These are phyloP conservation scores for Zhuliangozyma blackwelliae DNA, from an alignment of 1,139 yeast genomes.

Conservation along the genomic window DNA sequence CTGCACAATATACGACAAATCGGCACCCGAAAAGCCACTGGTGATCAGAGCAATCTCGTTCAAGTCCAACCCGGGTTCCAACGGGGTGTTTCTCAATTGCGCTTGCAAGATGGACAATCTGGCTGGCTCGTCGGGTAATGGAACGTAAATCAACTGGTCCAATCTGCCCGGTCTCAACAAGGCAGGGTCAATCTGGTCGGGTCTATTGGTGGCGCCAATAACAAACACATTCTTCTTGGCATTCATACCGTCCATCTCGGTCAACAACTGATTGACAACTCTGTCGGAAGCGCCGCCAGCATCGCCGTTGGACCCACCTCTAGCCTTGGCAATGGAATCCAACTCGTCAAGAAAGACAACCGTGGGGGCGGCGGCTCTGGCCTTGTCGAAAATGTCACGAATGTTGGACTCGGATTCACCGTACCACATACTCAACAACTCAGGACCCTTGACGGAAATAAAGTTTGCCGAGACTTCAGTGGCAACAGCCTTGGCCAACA, in stretches of 20 bases:
- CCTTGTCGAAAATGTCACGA: conserved; percentile 96
- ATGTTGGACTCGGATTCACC: conserved; percentile 98
- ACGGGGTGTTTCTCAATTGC: conserved; percentile 96
- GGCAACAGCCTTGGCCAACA: conserved; percentile 96
- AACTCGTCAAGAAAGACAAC: conserved; percentile 96
- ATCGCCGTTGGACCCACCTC: conserved; percentile 91
- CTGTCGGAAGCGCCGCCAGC: conserved; percentile 99
- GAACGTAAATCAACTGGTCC: conserved; percentile 97
- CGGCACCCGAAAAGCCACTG: conserved; percentile 98
- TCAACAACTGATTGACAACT: conserved; percentile 94
- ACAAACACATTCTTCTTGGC: conserved; percentile 98
- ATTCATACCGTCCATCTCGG: conserved; percentile 99
- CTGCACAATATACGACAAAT: conserved; percentile 93
- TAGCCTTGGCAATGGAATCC: conserved; percentile 95
- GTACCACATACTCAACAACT: conserved; percentile 96
- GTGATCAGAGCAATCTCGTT: conserved; percentile 88
- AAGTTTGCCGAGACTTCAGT: conserved; percentile 97
- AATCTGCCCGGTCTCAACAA: conserved; percentile 98
- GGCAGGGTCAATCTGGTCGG: conserved; percentile 98
- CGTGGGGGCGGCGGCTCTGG: conserved; percentile 98
- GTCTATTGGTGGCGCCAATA: conserved; percentile 98
- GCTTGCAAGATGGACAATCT: conserved; percentile 91
- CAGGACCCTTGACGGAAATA: conserved; percentile 96
- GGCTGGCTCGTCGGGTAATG: conserved; percentile 93
- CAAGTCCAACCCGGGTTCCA: conserved; percentile 93